phyloP scores from a whole-genome alignment of 345 rosid species.

The Camelina hispida region DNA sequence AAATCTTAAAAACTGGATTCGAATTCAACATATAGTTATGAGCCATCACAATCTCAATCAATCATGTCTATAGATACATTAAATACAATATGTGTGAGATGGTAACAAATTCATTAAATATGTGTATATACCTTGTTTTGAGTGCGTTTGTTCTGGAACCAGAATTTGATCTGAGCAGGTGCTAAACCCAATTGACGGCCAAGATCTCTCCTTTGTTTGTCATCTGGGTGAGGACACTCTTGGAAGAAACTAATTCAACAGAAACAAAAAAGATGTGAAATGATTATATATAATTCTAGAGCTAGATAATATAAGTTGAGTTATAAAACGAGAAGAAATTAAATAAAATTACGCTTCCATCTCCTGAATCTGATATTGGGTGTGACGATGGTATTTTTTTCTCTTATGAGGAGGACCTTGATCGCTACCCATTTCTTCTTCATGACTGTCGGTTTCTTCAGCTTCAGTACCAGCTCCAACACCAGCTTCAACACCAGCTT shows the following conservation, averaged over 20 bases:
- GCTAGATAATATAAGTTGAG: not conserved
- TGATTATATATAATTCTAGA: not conserved
- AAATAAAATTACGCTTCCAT: constrained; percentile 71
- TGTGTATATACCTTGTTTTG: constrained; percentile 79
- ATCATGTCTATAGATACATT: not conserved
- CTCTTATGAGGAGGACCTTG: constrained; percentile 64
- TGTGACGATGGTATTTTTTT: constrained; percentile 89
- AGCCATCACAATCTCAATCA: too few species aligned
- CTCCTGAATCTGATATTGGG: constrained; percentile 83
- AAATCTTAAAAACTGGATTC: too few species aligned
- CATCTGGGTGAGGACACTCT: constrained; percentile 94
- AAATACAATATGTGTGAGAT: not conserved
- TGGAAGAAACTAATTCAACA: constrained; percentile 56
- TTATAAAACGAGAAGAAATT: not conserved
- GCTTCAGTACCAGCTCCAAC: not conserved
- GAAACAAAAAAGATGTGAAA: not conserved
- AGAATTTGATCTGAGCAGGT: constrained; percentile 88
- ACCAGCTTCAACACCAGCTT: too few species aligned
- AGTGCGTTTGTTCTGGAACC: constrained; percentile 99
- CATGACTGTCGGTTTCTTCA: constrained; percentile 51
- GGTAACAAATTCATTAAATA: not conserved
- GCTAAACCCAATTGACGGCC: constrained; percentile 79
- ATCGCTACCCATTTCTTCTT: constrained; percentile 66
- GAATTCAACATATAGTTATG: too few species aligned
- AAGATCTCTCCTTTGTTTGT: constrained; percentile 82